A percentile compares a stretch with the other conserved stretches of the same genome.
Evolutionary conservation across 192 early-diverging fungal genomes (phyloP).

Genomic region (Coemansia sp.): DNA sequence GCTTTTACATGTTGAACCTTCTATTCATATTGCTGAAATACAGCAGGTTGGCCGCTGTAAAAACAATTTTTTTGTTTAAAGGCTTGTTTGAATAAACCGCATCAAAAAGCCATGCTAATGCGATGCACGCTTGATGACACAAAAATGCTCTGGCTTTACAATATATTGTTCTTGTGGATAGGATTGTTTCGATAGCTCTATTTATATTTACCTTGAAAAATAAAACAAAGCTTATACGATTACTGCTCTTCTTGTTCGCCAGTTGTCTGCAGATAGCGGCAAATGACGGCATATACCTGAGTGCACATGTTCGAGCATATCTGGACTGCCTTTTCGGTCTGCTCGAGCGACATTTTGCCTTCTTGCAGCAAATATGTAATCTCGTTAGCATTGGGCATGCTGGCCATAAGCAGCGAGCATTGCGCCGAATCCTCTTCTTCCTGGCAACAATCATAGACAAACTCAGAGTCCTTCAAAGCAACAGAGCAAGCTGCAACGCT

Average conservation of each 20-base stretch:
- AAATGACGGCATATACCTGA: constrained; percentile 51
- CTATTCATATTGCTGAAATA: no score
- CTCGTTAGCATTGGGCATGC: constrained; percentile 54
- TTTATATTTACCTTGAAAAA: no score
- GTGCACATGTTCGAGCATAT: constrained; percentile 31
- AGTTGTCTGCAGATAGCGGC: constrained; percentile 38
- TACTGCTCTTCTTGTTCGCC: constrained; percentile 14
- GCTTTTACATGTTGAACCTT: no score
- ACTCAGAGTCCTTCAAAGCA: constrained; percentile 27
- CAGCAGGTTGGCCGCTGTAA: no score
- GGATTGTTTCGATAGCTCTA: no score
- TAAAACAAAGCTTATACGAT: no score
- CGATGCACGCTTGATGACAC: no score
- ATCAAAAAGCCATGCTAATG: no score
- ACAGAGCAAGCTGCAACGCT: constrained; percentile 54
- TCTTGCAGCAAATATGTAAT: constrained; percentile 50
- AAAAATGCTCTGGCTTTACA: no score
- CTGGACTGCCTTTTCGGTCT: constrained; percentile 45
- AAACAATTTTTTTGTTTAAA: no score
- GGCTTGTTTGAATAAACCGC: no score
- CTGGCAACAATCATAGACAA: constrained; percentile 45
- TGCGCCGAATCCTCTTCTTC: constrained; percentile 32
- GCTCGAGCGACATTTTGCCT: constrained; percentile 40
- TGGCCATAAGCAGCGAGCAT: constrained; percentile 37
- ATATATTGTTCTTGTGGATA: no score